Evolutionary conservation across 257 asterid genomes (phyloP).

Genomic region (Solanum ahanhuiri): DNA sequence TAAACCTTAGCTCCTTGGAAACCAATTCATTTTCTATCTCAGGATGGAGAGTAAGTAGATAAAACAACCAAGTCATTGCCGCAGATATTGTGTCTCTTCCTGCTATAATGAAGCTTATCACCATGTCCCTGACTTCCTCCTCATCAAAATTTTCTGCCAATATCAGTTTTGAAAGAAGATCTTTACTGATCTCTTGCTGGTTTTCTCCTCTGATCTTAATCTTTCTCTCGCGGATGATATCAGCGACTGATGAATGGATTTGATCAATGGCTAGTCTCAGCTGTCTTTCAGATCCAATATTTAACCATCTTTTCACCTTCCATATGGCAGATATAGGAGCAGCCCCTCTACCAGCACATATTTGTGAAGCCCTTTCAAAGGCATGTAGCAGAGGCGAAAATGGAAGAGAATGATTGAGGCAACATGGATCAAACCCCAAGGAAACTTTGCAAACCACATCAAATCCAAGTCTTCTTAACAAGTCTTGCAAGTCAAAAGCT

Average conservation of each 20-base stretch:
- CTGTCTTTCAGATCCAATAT: slow-evolving; percentile 35
- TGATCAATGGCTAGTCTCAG: slow-evolving; percentile 28
- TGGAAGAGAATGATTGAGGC: slow-evolving; percentile 3
- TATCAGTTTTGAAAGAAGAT: slow-evolving; percentile 35
- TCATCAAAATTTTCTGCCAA: slow-evolving; percentile 19
- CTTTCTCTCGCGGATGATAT: slow-evolving; percentile 21
- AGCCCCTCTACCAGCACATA: slow-evolving; percentile 47
- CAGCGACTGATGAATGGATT: slow-evolving; percentile 26
- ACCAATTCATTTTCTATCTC: slow-evolving; percentile 24
- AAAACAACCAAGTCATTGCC: slow-evolving; percentile 67
- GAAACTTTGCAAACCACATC: slow-evolving; percentile 46
- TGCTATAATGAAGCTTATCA: slow-evolving; percentile 61
- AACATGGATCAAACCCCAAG: slow-evolving; percentile 47
- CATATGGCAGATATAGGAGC: slow-evolving; percentile 32
- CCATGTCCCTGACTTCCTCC: slow-evolving; percentile 29
- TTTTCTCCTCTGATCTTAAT: not conserved
- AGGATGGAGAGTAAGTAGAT: slow-evolving; percentile 28
- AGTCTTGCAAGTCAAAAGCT: slow-evolving; percentile 50
- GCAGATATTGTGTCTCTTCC: slow-evolving; percentile 68
- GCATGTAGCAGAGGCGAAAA: slow-evolving; percentile 29
- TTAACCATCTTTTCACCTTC: slow-evolving; percentile 37
- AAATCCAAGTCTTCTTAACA: slow-evolving; percentile 42
- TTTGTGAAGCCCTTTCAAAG: slow-evolving; percentile 48
- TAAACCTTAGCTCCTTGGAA: slow-evolving; percentile 16
- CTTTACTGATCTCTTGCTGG: not conserved